Evolutionary conservation across 441 rosid genomes (phyloP).

Genomic region (Viola pubescens): DNA sequence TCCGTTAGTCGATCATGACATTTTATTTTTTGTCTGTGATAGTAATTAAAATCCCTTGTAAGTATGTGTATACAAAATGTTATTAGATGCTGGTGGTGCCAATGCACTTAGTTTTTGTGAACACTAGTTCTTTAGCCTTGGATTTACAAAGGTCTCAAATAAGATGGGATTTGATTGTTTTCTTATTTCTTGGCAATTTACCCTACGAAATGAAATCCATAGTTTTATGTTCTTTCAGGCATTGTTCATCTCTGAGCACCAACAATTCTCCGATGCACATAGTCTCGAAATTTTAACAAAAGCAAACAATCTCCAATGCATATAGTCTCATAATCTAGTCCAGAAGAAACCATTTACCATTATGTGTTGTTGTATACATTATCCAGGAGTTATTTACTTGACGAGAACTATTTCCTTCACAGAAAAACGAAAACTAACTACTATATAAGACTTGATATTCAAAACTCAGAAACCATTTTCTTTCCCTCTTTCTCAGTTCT

Average conservation of each 20-base stretch:
- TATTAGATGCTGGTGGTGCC: slow-evolving; percentile 10
- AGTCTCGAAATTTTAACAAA: too few relatives aligned
- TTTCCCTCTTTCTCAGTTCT: background rate
- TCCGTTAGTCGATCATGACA: slow-evolving; percentile 9
- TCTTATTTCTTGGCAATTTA: too few relatives aligned
- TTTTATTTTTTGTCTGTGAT: slow-evolving; percentile 11
- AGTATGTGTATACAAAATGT: slow-evolving; percentile 11
- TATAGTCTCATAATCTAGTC: too few relatives aligned
- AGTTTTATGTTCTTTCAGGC: too few relatives aligned
- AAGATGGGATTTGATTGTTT: too few relatives aligned
- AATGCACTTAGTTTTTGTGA: too few relatives aligned
- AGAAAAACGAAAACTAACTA: background rate
- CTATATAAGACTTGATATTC: slow-evolving; percentile 5
- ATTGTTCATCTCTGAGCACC: too few relatives aligned
- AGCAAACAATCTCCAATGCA: too few relatives aligned
- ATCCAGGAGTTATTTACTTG: background rate
- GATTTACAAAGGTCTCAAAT: slow-evolving; percentile 1
- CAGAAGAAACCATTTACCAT: background rate
- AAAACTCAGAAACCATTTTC: background rate
- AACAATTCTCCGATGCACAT: too few relatives aligned
- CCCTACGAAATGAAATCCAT: too few relatives aligned
- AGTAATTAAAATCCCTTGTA: slow-evolving; percentile 8
- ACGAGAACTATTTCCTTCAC: background rate
- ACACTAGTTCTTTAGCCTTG: background rate
- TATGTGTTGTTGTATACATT: background rate